Evolutionary conservation across 495 filamentous ascomycete species (phyloP), one percentile per base, ranked within the genome.

Genomic region (Aspergillus taichungensis): DNA sequence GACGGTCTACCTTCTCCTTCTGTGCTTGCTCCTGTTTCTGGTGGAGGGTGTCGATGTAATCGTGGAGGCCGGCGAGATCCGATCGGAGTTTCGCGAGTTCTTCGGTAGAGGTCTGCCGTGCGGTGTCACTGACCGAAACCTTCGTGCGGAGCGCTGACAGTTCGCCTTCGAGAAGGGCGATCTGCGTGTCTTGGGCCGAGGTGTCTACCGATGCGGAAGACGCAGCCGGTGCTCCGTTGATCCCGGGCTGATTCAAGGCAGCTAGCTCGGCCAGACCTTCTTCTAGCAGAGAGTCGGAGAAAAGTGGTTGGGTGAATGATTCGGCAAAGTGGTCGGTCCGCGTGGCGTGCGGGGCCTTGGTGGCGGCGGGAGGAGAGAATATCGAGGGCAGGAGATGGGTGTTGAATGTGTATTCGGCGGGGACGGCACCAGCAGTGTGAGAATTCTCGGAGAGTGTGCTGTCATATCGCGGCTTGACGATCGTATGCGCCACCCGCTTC

Each of bases 391-490:
- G 67, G 13, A 94, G 61, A 56, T 88, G 85, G 0, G 80, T 71
- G 34, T 74, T 77, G 47, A 92, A 76, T 10, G 71, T 74, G 50
- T 94, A 94, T 13, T 78, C 77, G 5, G 71, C 67, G 29, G 82
- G 82, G 9, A 86, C 74, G n/a, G 57, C 57, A 33, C 76, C 73
- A 14, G 74, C 70, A 8, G 56, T 39, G 40, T 64, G 46, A 9
- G 64, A 59, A n/a, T 61, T 55, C 43, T 72, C 67, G 9, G 69
- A 54, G 8, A 69, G 54, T 1, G 61, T 56, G 49, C 57, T 62
- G 42, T 76, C 74, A 52, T 72, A 75, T 53, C 73, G 67, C 0
- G 89, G 89, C 57, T 94, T 94, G 32, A 85, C 71, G 10, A 94
- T 76, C 4, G 70, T 74, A 11, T 75, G 68, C 0, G 78, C 60